A percentile compares a stretch with the other conserved stretches of the same genome.
phyloP scores from a whole-genome alignment of 1,139 yeast species.

The Debaryomyces psychrophilus region DNA sequence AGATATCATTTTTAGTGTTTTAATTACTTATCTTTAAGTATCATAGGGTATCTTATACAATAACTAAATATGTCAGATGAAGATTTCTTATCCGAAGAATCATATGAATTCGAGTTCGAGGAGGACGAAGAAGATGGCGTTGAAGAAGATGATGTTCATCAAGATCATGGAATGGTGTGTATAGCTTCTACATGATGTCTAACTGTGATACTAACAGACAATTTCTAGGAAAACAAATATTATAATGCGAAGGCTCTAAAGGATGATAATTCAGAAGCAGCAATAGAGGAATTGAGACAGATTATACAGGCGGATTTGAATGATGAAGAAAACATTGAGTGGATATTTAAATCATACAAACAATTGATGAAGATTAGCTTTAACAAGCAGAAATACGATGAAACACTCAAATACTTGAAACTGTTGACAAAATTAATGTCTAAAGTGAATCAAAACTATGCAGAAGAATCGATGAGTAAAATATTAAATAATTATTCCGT shows the following conservation, averaged over 20 bases:
- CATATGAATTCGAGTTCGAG: conserved; percentile 68
- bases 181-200: not conserved
- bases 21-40: too few species aligned
- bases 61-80: conserved; percentile 53
- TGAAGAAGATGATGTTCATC: conserved; percentile 31
- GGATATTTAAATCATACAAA: conserved; percentile 64
- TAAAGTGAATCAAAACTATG: conserved; percentile 47
- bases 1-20: too few species aligned
- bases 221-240: conserved; percentile 52
- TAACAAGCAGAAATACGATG: conserved; percentile 32
- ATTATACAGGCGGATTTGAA: conserved; percentile 29
- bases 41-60: not conserved
- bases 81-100: conserved; percentile 61
- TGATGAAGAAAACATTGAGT: conserved; percentile 30
- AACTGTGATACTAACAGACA: conserved; percentile 22
- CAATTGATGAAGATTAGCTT: conserved; percentile 64
- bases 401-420: conserved; percentile 35
- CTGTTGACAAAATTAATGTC: conserved; percentile 29
- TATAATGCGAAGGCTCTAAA: conserved; percentile 65
- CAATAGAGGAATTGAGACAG: conserved; percentile 45
- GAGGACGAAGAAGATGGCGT: conserved; percentile 53
- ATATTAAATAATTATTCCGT: conserved; percentile 52
- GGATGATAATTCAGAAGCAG: conserved; percentile 58
- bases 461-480: conserved; percentile 63
- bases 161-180: conserved; percentile 26